Base-by-base conservation (phyloP, 345 rosid genomes). In the Erucastrum elatum region DNA sequence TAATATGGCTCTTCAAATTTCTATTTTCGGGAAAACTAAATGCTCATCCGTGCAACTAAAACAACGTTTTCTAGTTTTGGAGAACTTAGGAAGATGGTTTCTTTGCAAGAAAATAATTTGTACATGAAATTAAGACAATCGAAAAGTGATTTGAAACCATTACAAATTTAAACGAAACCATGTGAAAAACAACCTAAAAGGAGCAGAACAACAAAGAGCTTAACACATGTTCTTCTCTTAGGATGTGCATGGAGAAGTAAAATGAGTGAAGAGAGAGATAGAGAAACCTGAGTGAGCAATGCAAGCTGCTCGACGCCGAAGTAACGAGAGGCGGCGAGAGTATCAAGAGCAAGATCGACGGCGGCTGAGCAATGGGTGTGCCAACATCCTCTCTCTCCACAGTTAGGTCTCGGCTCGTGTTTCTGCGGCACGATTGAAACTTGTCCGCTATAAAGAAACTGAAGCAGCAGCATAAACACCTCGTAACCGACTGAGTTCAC, bases 401-500 rank as follows among this genome's bases (percentile, higher is more conserved):
- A 96, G 85, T 91, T 90, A 70, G 94, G 97, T 88, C 97, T 86
- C 1, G 95, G 93, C 81, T 96, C 98, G 62, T 96, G 98, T 84
- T 93, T 96, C 66, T 87, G 98, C 16, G 99, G 99, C 62, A 89
- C 89, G 76, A 96, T 86, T 10, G 97, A 89, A 64, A 91, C 99
- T 85, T 93, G 98, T 15, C 99, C 99, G 56, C 99, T 93, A 75
- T 96, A 96, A 82, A 96, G 82, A 76, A 93, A 96, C 91, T 96
- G 99, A 62, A 96, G 87, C 70, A 96, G 82, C 78, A 96, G 17
- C 82, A 93, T 76, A 85, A 96, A 96, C 75, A 93, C 99, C 81
- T 96, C 99, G 79, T 96, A 96, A 4, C 99, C 99, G n/a, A 93
- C 97, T 11, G 98, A 90, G 90, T 89, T 93, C 82, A 96, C 97